Evolutionary conservation across 331 rosid species (phyloP).

Genomic region (Malus hybrid): DNA sequence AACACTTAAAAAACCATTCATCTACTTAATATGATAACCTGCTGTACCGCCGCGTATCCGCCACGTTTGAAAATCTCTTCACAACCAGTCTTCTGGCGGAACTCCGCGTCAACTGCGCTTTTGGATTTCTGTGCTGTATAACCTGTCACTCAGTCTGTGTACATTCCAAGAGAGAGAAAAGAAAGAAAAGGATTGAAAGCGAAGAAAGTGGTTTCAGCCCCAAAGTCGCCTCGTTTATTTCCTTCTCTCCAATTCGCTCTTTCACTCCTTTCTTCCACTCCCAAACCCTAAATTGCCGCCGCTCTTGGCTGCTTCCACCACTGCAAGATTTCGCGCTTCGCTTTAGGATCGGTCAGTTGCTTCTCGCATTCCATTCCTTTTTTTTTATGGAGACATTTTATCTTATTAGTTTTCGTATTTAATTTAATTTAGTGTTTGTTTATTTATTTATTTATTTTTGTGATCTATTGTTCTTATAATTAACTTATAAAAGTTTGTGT

Average conservation of each 20-base stretch:
- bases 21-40: too few relatives aligned
- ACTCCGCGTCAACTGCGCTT: slow-evolving; percentile 38
- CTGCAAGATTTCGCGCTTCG: slow-evolving; percentile 20
- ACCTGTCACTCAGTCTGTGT: background rate
- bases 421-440: background rate
- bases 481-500: background rate
- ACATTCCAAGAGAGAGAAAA: background rate
- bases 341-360: slow-evolving; percentile 30
- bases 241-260: background rate
- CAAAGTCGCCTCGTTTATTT: too few relatives aligned
- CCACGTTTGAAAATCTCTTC: too few relatives aligned
- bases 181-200: background rate
- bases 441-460: background rate
- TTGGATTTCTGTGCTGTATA: background rate
- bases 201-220: slow-evolving; percentile 3
- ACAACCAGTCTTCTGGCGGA: slow-evolving; percentile 22
- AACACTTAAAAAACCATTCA: too few relatives aligned
- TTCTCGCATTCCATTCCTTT: background rate
- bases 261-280: background rate
- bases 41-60: too few relatives aligned
- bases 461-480: background rate
- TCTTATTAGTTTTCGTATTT: background rate
- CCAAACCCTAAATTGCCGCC: background rate
- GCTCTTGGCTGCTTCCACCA: background rate
- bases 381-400: too few relatives aligned